Percentiles rank a stretch among this genome's conserved stretches.
Conservation (phyloP, 1,139 yeast species). For the Sugiyamaella castrensis region DNA sequence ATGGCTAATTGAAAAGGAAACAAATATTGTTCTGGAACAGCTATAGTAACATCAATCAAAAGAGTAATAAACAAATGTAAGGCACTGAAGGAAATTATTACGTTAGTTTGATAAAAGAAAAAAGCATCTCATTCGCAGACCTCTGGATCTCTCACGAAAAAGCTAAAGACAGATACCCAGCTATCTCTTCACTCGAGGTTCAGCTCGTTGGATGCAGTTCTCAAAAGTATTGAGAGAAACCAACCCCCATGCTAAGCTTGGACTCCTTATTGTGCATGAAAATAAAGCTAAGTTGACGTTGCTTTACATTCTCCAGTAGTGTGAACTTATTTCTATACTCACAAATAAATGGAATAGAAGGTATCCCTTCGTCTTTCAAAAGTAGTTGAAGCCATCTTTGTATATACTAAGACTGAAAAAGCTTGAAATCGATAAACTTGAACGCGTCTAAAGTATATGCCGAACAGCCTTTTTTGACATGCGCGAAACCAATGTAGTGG, state of each 20-base stretch:
- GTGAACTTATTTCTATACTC: constrained; percentile 16
- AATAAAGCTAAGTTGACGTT: no score
- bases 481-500: no score
- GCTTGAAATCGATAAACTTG: no score
- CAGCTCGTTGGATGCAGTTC: no score
- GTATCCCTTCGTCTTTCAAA: constrained; percentile 37
- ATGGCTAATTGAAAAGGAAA: constrained; percentile 48
- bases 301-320: no score
- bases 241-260: not conserved
- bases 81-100: constrained; percentile 24
- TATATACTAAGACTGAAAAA: no score
- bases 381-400: not conserved
- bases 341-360: constrained; percentile 52
- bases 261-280: no score
- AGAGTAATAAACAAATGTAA: constrained; percentile 75
- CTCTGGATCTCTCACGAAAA: not conserved
- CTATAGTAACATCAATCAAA: constrained; percentile 68
- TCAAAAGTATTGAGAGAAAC: not conserved
- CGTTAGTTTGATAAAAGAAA: constrained; percentile 2
- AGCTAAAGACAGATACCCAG: not conserved
- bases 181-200: not conserved
- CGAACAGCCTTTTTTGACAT: no score
- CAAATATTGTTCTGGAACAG: constrained; percentile 55
- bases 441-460: no score
- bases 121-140: no score